phyloP scores from a whole-genome alignment of 148 eudicot species.

The Cornus controversa region DNA sequence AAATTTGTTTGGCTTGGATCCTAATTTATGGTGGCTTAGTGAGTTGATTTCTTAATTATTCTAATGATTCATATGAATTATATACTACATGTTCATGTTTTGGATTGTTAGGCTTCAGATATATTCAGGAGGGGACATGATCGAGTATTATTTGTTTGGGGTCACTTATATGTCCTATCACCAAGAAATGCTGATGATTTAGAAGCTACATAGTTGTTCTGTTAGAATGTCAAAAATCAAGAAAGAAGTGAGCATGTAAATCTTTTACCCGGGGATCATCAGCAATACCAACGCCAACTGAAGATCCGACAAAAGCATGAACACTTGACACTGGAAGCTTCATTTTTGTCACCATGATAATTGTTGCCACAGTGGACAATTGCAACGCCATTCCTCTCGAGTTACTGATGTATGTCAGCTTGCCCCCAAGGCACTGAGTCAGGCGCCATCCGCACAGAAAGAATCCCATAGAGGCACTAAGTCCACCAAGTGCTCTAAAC shows the following conservation, averaged over 20 bases:
- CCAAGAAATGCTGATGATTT: no score
- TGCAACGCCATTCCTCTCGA: constrained; percentile 2
- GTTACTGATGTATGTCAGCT: constrained; percentile 7
- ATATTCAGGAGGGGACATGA: no score
- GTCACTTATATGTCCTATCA: no score
- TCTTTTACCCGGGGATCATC: constrained; percentile 7
- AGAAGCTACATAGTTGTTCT: background rate
- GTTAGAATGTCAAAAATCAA: background rate
- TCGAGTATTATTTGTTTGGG: no score
- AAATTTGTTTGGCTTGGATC: background rate
- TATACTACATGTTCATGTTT: background rate
- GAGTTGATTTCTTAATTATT: background rate
- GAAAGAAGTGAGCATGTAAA: background rate
- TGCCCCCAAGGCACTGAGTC: constrained; percentile 1
- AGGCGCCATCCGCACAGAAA: constrained; percentile 12
- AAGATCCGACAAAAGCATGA: constrained; percentile 8
- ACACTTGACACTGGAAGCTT: constrained; percentile 16
- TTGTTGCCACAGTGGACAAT: background rate
- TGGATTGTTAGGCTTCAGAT: background rate
- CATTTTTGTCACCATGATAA: constrained; percentile 1
- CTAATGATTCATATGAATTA: background rate
- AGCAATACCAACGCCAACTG: constrained; percentile 4
- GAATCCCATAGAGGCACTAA: constrained; percentile 12
- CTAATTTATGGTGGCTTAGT: background rate
- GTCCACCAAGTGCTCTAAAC: constrained; percentile 16